Evolutionary conservation across 768 basidiomycete genomes (phyloP), one percentile per base, ranked within the genome.

Genomic region (Zangia roseola): DNA sequence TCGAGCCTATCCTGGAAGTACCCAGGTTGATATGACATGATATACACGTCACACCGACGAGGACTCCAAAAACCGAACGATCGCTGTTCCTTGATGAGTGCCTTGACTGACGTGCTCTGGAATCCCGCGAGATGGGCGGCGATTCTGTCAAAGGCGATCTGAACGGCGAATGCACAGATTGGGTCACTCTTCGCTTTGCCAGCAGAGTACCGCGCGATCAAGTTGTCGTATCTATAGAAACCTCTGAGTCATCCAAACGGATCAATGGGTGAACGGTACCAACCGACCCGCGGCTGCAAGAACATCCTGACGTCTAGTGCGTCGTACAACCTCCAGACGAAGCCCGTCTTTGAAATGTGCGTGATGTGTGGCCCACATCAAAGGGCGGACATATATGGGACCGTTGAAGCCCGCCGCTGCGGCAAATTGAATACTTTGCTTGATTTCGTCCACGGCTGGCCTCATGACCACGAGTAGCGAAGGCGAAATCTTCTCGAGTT

Each of bases 21-120:
- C 10, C 91, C 90, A 8, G 81, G 72, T 52, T 88, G 83, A 51
- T 84, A 88, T 0, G 88, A 88, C 23, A 91, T 81, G 12, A 93
- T 76, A 54, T 92, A 93, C 10, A 93, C 91, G 54, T 93, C 91
- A 56, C 91, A 92, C 33, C 89, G 75, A 14, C 90, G 78, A n/a
- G 91, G 91, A 65, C 88, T 88, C 89, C 88, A 93, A 60, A 82
- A 88, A 0, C 91, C 91, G 52, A 91, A 93, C 0, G 91, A 91
- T 10, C 82, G 80, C 51, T 84, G 81, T 59, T 91, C 88, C 63
- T 86, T 91, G 44, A 90, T 72, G 6, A 90, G 73, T 3, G 77
- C 77, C 62, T 82, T 83, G 31, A 89, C 77, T 1, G 84, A 83
- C 1, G 70, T 64, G 9, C 78, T 78, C 60, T 92, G 89, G 61